Conservation (phyloP, 2,329 filamentous ascomycete species). For the Sporothrix schenckii region DNA sequence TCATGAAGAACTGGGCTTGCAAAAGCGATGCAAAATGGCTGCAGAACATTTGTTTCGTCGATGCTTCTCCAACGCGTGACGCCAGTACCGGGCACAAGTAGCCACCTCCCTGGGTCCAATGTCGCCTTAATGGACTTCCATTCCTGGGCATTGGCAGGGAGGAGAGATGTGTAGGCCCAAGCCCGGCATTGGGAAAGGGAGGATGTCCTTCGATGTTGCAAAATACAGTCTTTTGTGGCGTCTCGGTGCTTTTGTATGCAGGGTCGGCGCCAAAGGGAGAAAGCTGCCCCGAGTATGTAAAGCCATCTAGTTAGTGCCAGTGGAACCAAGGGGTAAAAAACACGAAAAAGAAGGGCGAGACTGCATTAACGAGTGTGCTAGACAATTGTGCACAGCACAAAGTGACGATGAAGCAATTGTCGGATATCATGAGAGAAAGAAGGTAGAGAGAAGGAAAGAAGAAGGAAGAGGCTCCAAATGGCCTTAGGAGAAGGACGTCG, state of each 20-base stretch:
- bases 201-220: background rate
- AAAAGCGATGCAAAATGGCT: background rate
- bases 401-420: background rate
- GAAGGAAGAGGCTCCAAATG: background rate
- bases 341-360: background rate
- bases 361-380: background rate
- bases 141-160: conserved; percentile 27
- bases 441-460: background rate
- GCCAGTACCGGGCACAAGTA: background rate
- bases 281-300: background rate
- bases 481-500: background rate
- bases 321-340: conserved; percentile 28
- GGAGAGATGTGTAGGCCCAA: conserved; percentile 12
- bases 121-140: conserved; percentile 4
- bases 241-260: background rate
- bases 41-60: background rate
- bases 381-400: background rate
- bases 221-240: background rate
- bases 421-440: background rate
- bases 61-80: background rate
- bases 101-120: conserved; percentile 15
- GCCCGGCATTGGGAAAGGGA: conserved; percentile 17
- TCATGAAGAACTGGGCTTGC: background rate
- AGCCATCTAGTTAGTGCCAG: conserved; percentile 21
- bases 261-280: conserved; percentile 11